Base-by-base conservation (phyloP, 2,329 filamentous ascomycete genomes). In the Diaporthe sp. region DNA sequence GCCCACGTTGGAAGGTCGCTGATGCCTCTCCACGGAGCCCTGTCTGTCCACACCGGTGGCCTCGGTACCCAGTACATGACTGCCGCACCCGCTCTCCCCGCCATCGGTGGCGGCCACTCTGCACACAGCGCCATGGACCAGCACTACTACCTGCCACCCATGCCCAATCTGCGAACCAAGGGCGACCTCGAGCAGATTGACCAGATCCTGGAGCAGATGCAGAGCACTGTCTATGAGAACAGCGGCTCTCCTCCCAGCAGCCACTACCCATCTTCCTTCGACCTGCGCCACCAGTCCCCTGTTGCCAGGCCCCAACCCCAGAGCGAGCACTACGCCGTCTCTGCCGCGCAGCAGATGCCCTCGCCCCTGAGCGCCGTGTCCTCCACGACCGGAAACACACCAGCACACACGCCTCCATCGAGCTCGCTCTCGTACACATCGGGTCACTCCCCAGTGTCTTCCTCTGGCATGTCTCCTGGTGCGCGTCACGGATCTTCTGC, bases 181-280 rank as follows among this genome's bases (percentile, higher is more conserved):
- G 95, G 92, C 83, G 97, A 99, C 83, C 89, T 99, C 58, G 88
- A 98, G 83, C 95, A 98, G 83, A 96, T 98, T 81, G 97, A 98
- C 83, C 94, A 95, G 82, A 94, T 98, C 83, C 91, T 99, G 73
- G 95, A 98, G 85, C 95, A 98, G 85, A 96, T 98, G 89, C 96
- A 98, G 85, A 93, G 94, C 78, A 98, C 96, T 61, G 95, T 98
- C 67, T 98, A 98, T 82, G 97, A 98, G 86, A 98, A 93, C 83
- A 93, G 95, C 73, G 94, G 92, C 80, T 93, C 95, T 69, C 93
- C 95, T 44, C 94, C 95, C 3, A 93, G 94, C 58, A 94, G 94
- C 75, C 91, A 97, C 75, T 94, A 94, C 79, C 92, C 95, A 76
- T 93, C 95, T 80, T 82, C 81, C 49, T 86, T 90, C 73, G 89